A percentile compares a stretch with the other conserved stretches of the same genome.
Conservation (phyloP, 257 asterid species). For the Cruciata laevipes region DNA sequence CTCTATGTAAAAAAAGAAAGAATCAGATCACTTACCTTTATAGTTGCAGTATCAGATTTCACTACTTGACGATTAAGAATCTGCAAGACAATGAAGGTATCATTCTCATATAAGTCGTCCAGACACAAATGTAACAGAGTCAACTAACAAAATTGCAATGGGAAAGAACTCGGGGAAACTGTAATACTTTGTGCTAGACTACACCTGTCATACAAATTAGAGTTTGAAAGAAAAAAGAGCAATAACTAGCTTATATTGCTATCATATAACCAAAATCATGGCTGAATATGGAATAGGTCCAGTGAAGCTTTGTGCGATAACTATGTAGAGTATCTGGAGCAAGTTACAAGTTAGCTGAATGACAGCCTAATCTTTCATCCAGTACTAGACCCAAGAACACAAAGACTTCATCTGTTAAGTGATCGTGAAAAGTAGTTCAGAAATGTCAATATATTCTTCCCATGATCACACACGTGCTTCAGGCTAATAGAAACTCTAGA, state of each 20-base stretch:
- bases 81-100: slow-evolving; percentile 32
- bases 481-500: background rate
- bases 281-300: background rate
- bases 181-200: background rate
- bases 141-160: background rate
- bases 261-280: background rate
- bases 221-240: background rate
- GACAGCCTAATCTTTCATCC: background rate
- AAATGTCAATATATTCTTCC: background rate
- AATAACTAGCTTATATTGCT: background rate
- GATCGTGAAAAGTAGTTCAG: background rate
- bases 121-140: background rate
- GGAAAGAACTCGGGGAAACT: background rate
- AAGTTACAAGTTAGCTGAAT: background rate
- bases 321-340: background rate
- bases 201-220: background rate
- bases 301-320: background rate
- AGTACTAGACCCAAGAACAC: background rate
- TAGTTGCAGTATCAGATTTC: slow-evolving; percentile 87
- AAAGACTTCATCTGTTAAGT: too few relatives aligned
- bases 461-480: background rate
- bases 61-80: slow-evolving; percentile 85
- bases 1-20: background rate
- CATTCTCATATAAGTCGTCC: background rate
- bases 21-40: slow-evolving; percentile 44